Base-by-base conservation (phyloP, 768 basidiomycete genomes). In the Cyclocybe cylindracea region DNA sequence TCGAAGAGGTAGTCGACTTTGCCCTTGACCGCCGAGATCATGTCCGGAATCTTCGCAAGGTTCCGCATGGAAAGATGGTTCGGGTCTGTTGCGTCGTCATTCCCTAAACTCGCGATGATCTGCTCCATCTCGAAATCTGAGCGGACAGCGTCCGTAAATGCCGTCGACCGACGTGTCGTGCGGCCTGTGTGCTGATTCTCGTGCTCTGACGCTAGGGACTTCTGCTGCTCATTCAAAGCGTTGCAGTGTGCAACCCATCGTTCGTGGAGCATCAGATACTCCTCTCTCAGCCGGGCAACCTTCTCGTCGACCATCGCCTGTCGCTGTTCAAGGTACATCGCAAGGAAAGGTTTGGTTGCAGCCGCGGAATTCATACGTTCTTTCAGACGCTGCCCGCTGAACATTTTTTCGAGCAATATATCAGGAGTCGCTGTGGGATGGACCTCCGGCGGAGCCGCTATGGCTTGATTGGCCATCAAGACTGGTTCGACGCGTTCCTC, bases 51-150 rank as follows among this genome's bases (percentile, higher is more conserved):
- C 44, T 72, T 81, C 13, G 95, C 95, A 33, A 92, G 80, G 56
- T 97, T 97, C 55, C 83, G 79, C 48, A 85, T 74, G 4, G 93
- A 90, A n/a, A 97, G 84, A 55, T 90, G 83, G 56, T 83, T 89
- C 0, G 95, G 92, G 68, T 98, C 94, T n/a, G 87, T 91, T 31
- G 91, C 84, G 53, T 96, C 94, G 56, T 96, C 93, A 59, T 87
- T 89, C 19, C 92, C 94, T 37, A 97, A 74, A 62, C 87, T 91
- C n/a, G 92, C 92, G 51, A 98, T 89, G 64, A 98, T 94, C 70
- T 94, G 93, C 62, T 97, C 91, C 85, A 97, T 94, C 74, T 98
- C 96, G 50, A 96, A 79, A 69, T 98, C 95, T 13, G 94, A 94
- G 4, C 93, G 87, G 11, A 94, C 94, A 10, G 91, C 86, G 67